phyloP scores from a whole-genome alignment of 176 grass and related monocot genomes.

The Oryza meyeriana region DNA sequence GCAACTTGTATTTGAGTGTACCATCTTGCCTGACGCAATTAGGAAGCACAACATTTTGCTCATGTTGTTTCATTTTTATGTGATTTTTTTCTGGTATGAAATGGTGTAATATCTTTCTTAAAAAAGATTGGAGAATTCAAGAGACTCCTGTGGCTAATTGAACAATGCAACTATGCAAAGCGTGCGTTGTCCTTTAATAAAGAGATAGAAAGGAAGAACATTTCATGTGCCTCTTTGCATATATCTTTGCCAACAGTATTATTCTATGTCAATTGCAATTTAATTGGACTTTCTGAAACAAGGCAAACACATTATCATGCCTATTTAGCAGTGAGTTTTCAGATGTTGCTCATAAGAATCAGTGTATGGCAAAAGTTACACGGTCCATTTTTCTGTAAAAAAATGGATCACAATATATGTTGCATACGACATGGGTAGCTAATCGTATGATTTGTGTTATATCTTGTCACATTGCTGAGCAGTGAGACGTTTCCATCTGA shows the following conservation, averaged over 20 bases:
- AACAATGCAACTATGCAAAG: not conserved
- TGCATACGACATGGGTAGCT: not conserved
- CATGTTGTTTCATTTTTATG: not conserved
- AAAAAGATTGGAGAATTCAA: not conserved
- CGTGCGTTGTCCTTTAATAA: not conserved
- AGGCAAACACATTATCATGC: not conserved
- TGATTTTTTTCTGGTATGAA: not conserved
- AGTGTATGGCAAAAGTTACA: not conserved
- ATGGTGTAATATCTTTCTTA: not conserved
- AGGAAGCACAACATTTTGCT: not conserved
- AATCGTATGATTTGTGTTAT: not conserved
- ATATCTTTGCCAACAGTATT: not conserved
- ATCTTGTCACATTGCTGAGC: not conserved
- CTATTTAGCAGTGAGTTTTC: not conserved
- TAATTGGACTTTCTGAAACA: not conserved
- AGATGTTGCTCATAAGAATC: not conserved
- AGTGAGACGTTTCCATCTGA: not conserved
- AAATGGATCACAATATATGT: not conserved
- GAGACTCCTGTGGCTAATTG: not conserved
- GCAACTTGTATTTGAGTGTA: constrained; percentile 9
- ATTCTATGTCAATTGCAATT: not conserved
- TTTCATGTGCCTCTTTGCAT: not conserved
- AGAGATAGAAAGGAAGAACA: not conserved
- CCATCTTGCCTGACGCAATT: not conserved
- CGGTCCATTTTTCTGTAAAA: not conserved